Conservation (phyloP, 192 early-diverging fungal species). For the Entomortierella beljakovae region DNA sequence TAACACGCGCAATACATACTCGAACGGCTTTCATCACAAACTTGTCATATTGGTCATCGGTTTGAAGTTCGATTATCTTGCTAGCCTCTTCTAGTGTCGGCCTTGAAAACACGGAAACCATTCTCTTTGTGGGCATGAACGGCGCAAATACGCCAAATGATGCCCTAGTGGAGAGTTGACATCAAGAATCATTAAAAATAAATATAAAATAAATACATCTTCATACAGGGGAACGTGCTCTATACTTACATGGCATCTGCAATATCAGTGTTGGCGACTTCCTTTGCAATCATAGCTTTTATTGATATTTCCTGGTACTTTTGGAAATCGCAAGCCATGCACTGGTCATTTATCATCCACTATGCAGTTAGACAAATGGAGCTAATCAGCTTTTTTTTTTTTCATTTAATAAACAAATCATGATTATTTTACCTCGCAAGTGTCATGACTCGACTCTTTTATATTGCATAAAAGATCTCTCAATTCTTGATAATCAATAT, state of each 20-base stretch:
- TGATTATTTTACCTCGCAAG: too few relatives aligned
- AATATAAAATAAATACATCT: too few relatives aligned
- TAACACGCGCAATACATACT: constrained; percentile 3
- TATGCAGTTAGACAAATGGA: too few relatives aligned
- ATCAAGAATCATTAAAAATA: too few relatives aligned
- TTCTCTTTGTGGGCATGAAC: background rate
- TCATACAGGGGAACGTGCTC: too few relatives aligned
- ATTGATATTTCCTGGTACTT: constrained; percentile 7
- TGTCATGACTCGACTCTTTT: too few relatives aligned
- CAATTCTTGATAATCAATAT: too few relatives aligned
- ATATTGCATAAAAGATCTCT: too few relatives aligned
- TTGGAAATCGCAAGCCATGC: constrained; percentile 9
- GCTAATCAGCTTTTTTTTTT: too few relatives aligned
- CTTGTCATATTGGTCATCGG: background rate
- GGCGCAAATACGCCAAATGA: too few relatives aligned
- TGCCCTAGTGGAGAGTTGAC: too few relatives aligned
- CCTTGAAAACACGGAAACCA: background rate
- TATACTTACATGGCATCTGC: constrained; percentile 11
- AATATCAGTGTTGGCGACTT: constrained; percentile 5
- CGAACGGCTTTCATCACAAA: constrained; percentile 4
- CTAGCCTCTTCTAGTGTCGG: background rate
- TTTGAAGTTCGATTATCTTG: background rate
- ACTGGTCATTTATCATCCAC: constrained; percentile 16
- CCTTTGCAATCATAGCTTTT: constrained; percentile 1
- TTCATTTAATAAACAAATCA: too few relatives aligned